Conservation (phyloP, 352 stramenopile species). For the Discostella stelligera region DNA sequence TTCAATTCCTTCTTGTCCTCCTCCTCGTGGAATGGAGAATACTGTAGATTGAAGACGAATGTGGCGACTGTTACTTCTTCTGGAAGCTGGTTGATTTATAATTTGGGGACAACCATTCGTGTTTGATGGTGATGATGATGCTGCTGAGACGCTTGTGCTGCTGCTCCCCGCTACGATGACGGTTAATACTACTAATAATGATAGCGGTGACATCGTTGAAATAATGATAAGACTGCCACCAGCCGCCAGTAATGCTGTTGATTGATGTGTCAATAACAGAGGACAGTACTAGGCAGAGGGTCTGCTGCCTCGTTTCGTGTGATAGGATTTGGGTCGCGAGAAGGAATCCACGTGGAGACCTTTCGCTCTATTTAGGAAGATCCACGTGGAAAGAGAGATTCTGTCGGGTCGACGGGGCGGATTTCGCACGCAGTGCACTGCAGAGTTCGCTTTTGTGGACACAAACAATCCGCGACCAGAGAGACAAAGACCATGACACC, state of each 20-base stretch:
- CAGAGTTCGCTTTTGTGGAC: too few relatives aligned
- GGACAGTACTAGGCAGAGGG: too few relatives aligned
- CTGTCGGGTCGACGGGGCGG: too few relatives aligned
- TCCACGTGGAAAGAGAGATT: too few relatives aligned
- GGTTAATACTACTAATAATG: neutral
- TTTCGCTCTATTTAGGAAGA: too few relatives aligned
- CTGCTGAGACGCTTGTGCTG: neutral
- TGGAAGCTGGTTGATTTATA: neutral
- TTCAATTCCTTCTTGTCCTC: neutral
- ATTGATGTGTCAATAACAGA: too few relatives aligned
- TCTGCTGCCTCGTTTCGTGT: too few relatives aligned
- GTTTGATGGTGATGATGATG: neutral
- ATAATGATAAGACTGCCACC: neutral
- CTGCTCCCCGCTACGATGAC: neutral
- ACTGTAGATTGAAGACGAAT: slow-evolving; percentile 15
- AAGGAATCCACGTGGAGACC: too few relatives aligned
- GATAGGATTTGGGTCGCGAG: too few relatives aligned
- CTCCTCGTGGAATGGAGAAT: slow-evolving; percentile 28
- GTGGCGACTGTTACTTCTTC: neutral
- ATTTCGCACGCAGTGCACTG: too few relatives aligned
- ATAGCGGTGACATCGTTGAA: neutral
- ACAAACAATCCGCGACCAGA: too few relatives aligned
- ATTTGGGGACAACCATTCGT: neutral
- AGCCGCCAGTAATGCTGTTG: neutral
- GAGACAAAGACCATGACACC: too few relatives aligned